These are phyloP conservation scores for Tulasnella sp. DNA, from an alignment of 768 basidiomycete species.

Conservation along the genomic window DNA sequence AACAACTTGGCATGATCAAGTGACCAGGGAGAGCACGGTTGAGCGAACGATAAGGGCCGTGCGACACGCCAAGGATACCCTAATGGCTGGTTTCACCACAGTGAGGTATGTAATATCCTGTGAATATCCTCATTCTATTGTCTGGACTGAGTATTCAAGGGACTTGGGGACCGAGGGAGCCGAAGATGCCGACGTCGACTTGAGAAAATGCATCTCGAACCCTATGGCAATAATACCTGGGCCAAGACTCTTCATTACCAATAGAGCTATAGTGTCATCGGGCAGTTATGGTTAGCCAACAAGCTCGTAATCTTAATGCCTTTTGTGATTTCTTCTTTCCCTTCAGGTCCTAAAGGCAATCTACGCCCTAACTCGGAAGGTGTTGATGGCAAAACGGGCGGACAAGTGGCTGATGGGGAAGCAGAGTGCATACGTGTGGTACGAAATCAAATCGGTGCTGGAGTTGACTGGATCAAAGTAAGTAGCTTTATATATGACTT, in stretches of 20 bases:
- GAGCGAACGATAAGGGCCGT: conserved; percentile 51
- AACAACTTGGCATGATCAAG: conserved; percentile 47
- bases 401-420: conserved; percentile 45
- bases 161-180: conserved; percentile 61
- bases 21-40: conserved; percentile 42
- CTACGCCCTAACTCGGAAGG: conserved; percentile 37
- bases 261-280: conserved; percentile 44
- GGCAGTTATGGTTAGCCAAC: conserved; percentile 43
- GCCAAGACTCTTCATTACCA: conserved; percentile 49
- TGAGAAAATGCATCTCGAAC: conserved; percentile 43
- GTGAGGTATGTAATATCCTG: conserved; percentile 35
- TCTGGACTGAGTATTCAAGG: conserved; percentile 23
- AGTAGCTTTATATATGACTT: conserved; percentile 1
- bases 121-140: not conserved
- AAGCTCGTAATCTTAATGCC: not conserved
- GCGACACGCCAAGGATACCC: conserved; percentile 42
- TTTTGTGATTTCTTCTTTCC: not conserved
- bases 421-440: conserved; percentile 44
- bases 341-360: conserved; percentile 41
- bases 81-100: conserved; percentile 50
- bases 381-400: conserved; percentile 43
- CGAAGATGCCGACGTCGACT: conserved; percentile 43
- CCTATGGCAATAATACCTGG: conserved; percentile 41
- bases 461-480: conserved; percentile 59
- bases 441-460: conserved; percentile 47